These are phyloP conservation scores for Ceratocystis cubensis DNA, from an alignment of 2,329 filamentous ascomycete species.

Conservation along the genomic window DNA sequence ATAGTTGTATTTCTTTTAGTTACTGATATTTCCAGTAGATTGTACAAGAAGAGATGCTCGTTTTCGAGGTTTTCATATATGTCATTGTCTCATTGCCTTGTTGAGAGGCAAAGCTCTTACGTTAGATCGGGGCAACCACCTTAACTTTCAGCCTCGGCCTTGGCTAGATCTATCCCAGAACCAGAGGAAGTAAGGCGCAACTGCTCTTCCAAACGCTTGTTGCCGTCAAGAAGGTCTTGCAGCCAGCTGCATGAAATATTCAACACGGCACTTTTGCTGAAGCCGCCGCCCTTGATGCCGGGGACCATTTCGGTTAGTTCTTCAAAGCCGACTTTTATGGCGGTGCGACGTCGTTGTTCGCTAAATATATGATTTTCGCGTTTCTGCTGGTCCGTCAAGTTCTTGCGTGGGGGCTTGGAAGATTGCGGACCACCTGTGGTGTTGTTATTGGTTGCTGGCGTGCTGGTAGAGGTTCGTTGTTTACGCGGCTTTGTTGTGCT, in stretches of 20 bases:
- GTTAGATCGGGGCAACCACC: too few species aligned
- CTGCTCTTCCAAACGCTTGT: constrained; percentile 40
- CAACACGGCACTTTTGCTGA: constrained; percentile 73
- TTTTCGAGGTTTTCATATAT: too few species aligned
- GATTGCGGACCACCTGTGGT: constrained; percentile 29
- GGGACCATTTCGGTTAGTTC: constrained; percentile 68
- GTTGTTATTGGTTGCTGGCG: constrained; percentile 28
- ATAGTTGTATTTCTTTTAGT: too few species aligned
- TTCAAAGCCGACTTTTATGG: constrained; percentile 73
- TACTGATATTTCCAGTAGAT: too few species aligned
- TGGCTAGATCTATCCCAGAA: not conserved
- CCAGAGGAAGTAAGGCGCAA: constrained; percentile 1
- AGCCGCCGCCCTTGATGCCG: constrained; percentile 56
- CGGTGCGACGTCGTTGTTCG: constrained; percentile 71
- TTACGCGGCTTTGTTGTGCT: not conserved
- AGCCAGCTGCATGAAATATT: constrained; percentile 65
- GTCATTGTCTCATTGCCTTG: too few species aligned
- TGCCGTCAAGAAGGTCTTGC: constrained; percentile 58
- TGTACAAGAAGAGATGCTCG: too few species aligned
- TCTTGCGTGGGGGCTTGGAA: constrained; percentile 41
- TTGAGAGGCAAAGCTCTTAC: too few species aligned
- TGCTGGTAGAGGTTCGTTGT: not conserved
- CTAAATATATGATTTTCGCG: constrained; percentile 76
- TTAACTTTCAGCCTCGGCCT: not conserved
- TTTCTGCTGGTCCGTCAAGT: constrained; percentile 71